A percentile compares a stretch with the other conserved stretches of the same genome.
Conservation (phyloP, 2,329 filamentous ascomycete species). For the Alternaria solani region DNA sequence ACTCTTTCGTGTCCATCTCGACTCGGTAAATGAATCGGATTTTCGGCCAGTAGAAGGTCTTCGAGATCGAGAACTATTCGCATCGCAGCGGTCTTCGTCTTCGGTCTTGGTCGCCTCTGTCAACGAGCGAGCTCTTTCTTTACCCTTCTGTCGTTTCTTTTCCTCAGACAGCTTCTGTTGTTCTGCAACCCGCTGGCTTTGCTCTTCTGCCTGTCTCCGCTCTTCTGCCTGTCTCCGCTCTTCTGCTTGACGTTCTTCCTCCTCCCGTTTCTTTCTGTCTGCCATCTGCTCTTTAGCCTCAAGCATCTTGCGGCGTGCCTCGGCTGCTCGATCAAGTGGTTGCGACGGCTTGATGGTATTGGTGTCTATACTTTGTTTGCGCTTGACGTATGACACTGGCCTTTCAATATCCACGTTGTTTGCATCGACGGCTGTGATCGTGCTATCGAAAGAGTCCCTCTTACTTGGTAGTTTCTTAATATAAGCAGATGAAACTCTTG, state of each 20-base stretch:
- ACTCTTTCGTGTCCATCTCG: background rate
- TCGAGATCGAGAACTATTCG: background rate
- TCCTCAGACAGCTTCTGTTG: background rate
- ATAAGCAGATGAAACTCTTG: background rate
- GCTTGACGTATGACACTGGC: background rate
- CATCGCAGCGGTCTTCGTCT: background rate
- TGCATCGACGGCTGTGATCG: background rate
- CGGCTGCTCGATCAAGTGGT: background rate
- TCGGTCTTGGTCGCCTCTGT: background rate
- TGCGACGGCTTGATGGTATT: background rate
- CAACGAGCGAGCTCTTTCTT: background rate
- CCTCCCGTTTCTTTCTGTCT: slow-evolving; percentile 1
- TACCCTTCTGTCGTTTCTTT: background rate
- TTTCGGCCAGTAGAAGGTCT: background rate
- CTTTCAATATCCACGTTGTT: background rate
- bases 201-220: background rate
- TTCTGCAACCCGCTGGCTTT: background rate
- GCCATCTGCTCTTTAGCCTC: background rate
- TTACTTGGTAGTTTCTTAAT: background rate
- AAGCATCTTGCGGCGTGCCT: background rate
- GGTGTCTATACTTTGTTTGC: background rate
- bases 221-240: background rate
- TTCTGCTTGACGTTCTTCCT: background rate
- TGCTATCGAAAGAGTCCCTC: background rate
- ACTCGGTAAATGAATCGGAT: background rate